Evolutionary conservation across 78 protist species (phyloP), one percentile per base, ranked within the genome.

Genomic region (Dictyostelium brefeldianum): DNA sequence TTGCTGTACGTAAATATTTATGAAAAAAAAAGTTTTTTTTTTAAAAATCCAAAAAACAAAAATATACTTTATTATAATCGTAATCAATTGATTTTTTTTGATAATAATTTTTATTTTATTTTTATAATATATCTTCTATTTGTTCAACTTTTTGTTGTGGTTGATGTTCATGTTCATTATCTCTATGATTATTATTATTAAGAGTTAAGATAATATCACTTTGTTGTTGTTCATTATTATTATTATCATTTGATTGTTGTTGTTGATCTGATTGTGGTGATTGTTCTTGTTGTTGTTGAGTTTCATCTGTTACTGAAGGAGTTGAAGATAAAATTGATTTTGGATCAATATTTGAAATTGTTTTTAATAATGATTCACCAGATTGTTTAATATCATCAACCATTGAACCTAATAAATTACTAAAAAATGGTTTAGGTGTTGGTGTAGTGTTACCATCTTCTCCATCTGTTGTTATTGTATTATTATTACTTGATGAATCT

Each of bases 371-470:
- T 22, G 14, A 12, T 25, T 75, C 62, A 50, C 81, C 43, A 25
- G 79, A 71, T 7, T 71, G 27, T 67, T 67, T 67, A 5, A 67
- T 67, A 31, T 67, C 75, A 12, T 67, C 75, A 31, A 67, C 75
- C 48, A 67, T 67, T 67, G 75, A 67, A 3, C 75, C 75, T 29
- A 67, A 27, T 36, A 67, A 27, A 14, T 8, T 51, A 67, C 22
- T 29, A 17, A 67, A 67, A 67, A 67, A 31, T 27, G 43, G 75
- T 67, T 67, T 67, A 15, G 36, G 4, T 67, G 75, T 15, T 67
- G 75, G 43, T 17, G 47, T 27, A 31, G 12, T 31, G 7, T 12
- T 25, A 29, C 31, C 75, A 67, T 67, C 31, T 9, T 57, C 22
- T 10, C 11, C 17, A 0, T 9, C 20, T 59, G 69, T 22, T 2